These are phyloP conservation scores for Aspergillus diversus DNA, from an alignment of 495 filamentous ascomycete species.

Conservation along the genomic window DNA sequence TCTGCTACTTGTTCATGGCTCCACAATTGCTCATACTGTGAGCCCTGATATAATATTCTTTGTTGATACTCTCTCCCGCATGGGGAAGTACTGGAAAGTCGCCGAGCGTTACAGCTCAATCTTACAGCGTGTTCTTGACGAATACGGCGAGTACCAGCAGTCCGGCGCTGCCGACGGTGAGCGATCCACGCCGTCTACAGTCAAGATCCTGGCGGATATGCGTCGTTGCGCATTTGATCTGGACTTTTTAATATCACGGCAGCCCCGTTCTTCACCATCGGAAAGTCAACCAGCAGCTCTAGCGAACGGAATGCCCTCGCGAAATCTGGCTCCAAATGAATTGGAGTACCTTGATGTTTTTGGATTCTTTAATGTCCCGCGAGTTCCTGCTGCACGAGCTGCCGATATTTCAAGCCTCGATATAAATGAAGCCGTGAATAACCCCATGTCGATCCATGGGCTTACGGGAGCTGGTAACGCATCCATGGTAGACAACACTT, in stretches of 20 bases:
- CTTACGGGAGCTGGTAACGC: constrained; percentile 31
- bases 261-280: constrained; percentile 61
- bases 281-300: constrained; percentile 38
- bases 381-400: constrained; percentile 56
- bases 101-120: constrained; percentile 81
- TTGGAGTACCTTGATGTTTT: constrained; percentile 92
- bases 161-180: constrained; percentile 59
- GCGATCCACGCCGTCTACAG: constrained; percentile 75
- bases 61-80: constrained; percentile 75
- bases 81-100: constrained; percentile 83
- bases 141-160: constrained; percentile 76
- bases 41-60: constrained; percentile 77
- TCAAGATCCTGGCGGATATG: constrained; percentile 89
- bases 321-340: constrained; percentile 76
- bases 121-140: constrained; percentile 79
- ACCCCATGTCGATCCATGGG: constrained; percentile 50
- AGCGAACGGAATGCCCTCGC: constrained; percentile 43
- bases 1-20: constrained; percentile 81
- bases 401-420: constrained; percentile 36
- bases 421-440: constrained; percentile 36
- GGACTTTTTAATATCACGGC: constrained; percentile 83
- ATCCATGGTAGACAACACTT: constrained; percentile 31
- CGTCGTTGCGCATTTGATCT: constrained; percentile 80
- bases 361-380: constrained; percentile 88
- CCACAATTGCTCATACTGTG: constrained; percentile 80